Evolutionary conservation across 306 rosid genomes (phyloP).

Genomic region (Ochetophila trinervis): DNA sequence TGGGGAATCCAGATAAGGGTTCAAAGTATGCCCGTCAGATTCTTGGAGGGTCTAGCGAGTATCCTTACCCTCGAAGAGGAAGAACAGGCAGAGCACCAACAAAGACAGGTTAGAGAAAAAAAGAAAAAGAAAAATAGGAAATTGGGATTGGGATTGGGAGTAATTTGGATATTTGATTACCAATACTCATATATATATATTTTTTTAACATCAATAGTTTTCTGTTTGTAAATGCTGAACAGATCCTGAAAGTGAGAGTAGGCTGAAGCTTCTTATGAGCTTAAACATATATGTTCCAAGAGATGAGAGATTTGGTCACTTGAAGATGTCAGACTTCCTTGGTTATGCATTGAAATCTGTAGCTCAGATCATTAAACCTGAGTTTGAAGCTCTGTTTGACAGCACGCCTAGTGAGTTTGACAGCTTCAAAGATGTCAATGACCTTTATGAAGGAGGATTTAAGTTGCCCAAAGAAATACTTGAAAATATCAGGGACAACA

Average conservation of each 20-base stretch:
- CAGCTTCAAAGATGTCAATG: constrained; percentile 51
- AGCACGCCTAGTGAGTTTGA: constrained; percentile 70
- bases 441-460: constrained; percentile 73
- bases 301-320: constrained; percentile 82
- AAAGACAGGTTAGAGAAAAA: constrained; percentile 38
- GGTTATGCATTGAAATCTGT: constrained; percentile 63
- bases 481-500: constrained; percentile 38
- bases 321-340: constrained; percentile 83
- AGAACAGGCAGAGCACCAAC: constrained; percentile 64
- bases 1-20: constrained; percentile 50
- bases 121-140: no score
- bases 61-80: constrained; percentile 82
- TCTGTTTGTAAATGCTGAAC: constrained; percentile 15
- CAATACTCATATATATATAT: no score
- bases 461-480: constrained; percentile 45
- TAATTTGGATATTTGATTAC: no score
- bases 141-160: no score
- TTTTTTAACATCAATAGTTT: neutral
- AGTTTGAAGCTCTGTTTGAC: constrained; percentile 56
- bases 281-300: constrained; percentile 80
- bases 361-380: constrained; percentile 61
- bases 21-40: constrained; percentile 44
- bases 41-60: constrained; percentile 58
- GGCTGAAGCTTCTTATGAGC: constrained; percentile 44
- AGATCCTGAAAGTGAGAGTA: constrained; percentile 64